Evolutionary conservation across 345 rosid genomes (phyloP), one percentile per base, ranked within the genome.

Genomic region (Pistacia integerrima): DNA sequence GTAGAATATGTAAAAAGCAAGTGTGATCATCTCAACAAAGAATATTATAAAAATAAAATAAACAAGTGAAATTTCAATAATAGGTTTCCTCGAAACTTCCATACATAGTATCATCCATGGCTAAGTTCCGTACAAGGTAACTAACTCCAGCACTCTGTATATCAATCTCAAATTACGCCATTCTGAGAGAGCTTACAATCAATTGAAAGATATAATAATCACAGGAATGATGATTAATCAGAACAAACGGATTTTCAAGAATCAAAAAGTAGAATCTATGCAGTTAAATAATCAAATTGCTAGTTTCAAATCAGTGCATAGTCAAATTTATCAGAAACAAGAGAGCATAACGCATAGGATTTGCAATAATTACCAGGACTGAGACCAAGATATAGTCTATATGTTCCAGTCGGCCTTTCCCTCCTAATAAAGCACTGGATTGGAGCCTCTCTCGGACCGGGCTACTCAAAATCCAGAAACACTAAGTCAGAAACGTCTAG

Each of bases 341-440:
- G 61, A 11, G 9, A 33, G 30, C 5, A 38, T 11, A 4, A 54
- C 8, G 41, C 25, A 61, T 60, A 8, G 30, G 20, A 66, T 61
- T 28, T 1, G 35, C 63, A 69, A 74, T 13, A 56, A 61, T 84
- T 87, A 95, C 99, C 93, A 68, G 99, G 99, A 76, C 92, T 88
- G 77, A 92, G 80, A 74, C 99, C 96, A 60, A 89, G 91, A 83
- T 88, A 93, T 52, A 95, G 80, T 58, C 82, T 90, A 80, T 73
- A 95, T 6, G 92, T 88, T 3, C 93, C 89, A 64, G 90, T 85
- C 12, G 89, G 84, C 75, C 93, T 85, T 63, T 93, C 97, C 80
- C 99, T 91, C 87, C 77, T 87, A 22, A 95, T 90, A 82, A 83
- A 95, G 86, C 99, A 95, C 67, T 95, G 97, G 78, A 93, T 90